Conservation (phyloP, 2,329 filamentous ascomycete species). For the Cladophialophora chaetospira region DNA sequence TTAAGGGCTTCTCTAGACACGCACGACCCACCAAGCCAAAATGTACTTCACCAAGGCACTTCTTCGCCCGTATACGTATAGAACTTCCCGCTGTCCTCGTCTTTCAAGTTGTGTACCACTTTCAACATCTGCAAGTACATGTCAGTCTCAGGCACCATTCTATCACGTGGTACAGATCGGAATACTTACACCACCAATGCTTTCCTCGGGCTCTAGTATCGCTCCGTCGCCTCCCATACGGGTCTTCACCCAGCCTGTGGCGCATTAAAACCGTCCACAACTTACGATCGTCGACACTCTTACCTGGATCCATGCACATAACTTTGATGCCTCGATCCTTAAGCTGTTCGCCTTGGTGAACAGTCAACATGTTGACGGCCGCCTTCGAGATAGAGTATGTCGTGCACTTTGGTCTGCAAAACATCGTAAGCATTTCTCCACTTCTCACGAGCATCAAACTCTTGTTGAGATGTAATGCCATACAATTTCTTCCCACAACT, state of each 20-base stretch:
- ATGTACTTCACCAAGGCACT: conserved; percentile 29
- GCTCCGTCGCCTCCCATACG: conserved; percentile 48
- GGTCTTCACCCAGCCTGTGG: conserved; percentile 44
- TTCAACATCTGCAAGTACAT: conserved; percentile 40
- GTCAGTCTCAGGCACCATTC: not conserved
- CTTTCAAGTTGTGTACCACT: conserved; percentile 37
- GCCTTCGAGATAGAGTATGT: conserved; percentile 48
- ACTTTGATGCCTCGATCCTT: conserved; percentile 40
- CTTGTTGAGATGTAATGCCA: too few relatives aligned
- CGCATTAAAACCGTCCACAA: not conserved
- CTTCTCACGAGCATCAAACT: too few relatives aligned
- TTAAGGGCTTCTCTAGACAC: too few relatives aligned
- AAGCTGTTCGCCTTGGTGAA: conserved; percentile 46
- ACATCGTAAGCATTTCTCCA: not conserved
- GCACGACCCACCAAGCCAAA: too few relatives aligned
- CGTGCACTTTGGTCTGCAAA: conserved; percentile 15
- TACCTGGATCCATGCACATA: conserved; percentile 47
- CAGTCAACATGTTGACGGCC: conserved; percentile 48
- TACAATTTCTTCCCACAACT: conserved; percentile 22
- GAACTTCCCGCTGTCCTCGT: conserved; percentile 35
- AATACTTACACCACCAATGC: conserved; percentile 34
- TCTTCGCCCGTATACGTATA: conserved; percentile 30
- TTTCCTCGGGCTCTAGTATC: conserved; percentile 42
- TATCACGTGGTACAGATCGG: not conserved
- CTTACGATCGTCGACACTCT: not conserved